Conservation (phyloP, 768 basidiomycete species). For the Mycena rebaudengoi region DNA sequence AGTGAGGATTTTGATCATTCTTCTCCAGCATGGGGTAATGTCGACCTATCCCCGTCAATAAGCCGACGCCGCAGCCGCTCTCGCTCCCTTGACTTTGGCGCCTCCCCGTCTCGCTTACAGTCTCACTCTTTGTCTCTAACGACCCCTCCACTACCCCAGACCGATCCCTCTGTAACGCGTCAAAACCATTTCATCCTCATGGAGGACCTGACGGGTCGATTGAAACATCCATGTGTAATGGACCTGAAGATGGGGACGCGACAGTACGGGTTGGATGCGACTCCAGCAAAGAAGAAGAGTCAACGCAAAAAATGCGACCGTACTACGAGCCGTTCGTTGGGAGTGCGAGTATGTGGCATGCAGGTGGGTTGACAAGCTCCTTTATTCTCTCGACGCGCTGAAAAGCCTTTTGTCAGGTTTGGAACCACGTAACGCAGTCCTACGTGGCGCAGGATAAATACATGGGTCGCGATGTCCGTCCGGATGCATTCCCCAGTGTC, state of each 20-base stretch:
- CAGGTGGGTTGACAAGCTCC: conserved; percentile 69
- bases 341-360: conserved; percentile 97
- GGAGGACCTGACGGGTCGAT: conserved; percentile 95
- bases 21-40: conserved; percentile 33
- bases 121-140: conserved; percentile 36
- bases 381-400: conserved; percentile 12
- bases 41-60: conserved; percentile 40
- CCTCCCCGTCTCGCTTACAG: conserved; percentile 32
- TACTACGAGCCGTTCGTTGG: conserved; percentile 90
- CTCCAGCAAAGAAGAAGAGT: conserved; percentile 92
- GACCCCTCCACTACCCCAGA: conserved; percentile 44
- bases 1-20: conserved; percentile 9
- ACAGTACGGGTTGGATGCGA: conserved; percentile 97
- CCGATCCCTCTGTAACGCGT: conserved; percentile 66
- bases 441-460: conserved; percentile 98
- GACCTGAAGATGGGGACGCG: conserved; percentile 99
- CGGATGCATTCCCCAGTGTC: conserved; percentile 84
- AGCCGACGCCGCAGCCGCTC: conserved; percentile 57
- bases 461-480: conserved; percentile 88
- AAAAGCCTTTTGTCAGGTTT: conserved; percentile 68
- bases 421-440: conserved; percentile 85
- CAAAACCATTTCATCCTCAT: conserved; percentile 99
- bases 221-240: conserved; percentile 93
- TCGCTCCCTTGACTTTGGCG: conserved; percentile 42
- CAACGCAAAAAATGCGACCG: conserved; percentile 98